Evolutionary conservation across 192 early-diverging fungal genomes (phyloP).

Genomic region (Umbelopsis vinacea): DNA sequence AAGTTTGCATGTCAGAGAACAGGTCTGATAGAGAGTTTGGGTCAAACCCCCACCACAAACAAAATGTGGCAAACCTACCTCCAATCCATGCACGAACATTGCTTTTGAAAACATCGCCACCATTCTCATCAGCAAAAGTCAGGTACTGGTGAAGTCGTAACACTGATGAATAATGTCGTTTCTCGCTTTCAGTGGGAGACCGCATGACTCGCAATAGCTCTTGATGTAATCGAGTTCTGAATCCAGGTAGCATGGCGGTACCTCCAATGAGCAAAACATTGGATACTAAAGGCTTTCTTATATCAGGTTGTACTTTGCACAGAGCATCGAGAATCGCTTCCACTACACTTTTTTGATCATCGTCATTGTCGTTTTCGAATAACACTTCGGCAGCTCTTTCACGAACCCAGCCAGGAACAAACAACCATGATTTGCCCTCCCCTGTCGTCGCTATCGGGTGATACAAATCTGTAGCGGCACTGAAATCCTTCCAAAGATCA

Average conservation of each 20-base stretch:
- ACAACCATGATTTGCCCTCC: conserved; percentile 47
- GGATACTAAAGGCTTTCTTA: conserved; percentile 65
- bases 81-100: conserved; percentile 85
- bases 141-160: conserved; percentile 53
- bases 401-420: conserved; percentile 85
- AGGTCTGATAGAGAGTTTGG: background rate
- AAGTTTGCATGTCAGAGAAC: background rate
- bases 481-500: conserved; percentile 53
- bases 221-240: conserved; percentile 62
- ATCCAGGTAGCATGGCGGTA: conserved; percentile 73
- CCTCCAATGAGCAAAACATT: conserved; percentile 80
- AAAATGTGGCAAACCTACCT: conserved; percentile 35
- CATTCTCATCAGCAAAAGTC: conserved; percentile 55
- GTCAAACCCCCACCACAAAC: background rate
- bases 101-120: conserved; percentile 64
- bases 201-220: conserved; percentile 63
- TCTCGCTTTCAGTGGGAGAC: conserved; percentile 34
- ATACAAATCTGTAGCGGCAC: conserved; percentile 52
- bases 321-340: conserved; percentile 61
- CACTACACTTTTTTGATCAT: conserved; percentile 55
- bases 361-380: conserved; percentile 69
- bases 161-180: conserved; percentile 52
- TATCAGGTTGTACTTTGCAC: conserved; percentile 67
- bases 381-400: conserved; percentile 80
- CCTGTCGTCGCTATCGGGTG: conserved; percentile 45